Percentiles rank a stretch among this genome's conserved stretches.
Conservation (phyloP, 1,284 basidiomycete genomes). For the Schizophyllum amplum region DNA sequence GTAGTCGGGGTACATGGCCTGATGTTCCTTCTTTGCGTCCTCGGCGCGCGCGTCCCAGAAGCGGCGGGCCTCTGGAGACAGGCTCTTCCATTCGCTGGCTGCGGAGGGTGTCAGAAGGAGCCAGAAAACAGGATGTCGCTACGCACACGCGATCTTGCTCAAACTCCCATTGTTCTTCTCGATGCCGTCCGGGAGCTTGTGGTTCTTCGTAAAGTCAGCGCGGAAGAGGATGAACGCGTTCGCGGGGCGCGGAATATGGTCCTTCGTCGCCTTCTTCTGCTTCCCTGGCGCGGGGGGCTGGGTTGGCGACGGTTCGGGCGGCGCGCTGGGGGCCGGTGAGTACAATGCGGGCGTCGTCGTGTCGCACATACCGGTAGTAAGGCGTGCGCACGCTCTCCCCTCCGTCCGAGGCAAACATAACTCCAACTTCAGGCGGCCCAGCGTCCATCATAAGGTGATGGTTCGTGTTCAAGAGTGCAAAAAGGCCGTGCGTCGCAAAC, state of each 20-base stretch:
- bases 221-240: constrained; percentile 84
- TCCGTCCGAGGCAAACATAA: neutral
- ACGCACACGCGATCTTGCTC: constrained; percentile 14
- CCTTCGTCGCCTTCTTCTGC: constrained; percentile 8
- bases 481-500: neutral
- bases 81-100: constrained; percentile 7
- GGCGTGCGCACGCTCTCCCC: neutral
- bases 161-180: constrained; percentile 10
- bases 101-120: neutral
- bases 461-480: neutral
- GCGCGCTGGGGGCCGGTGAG: neutral
- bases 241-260: constrained; percentile 53
- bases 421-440: neutral
- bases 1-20: constrained; percentile 13
- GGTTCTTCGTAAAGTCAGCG: constrained; percentile 41
- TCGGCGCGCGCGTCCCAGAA: constrained; percentile 15
- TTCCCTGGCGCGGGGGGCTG: neutral
- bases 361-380: neutral
- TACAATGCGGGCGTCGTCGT: neutral
- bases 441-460: neutral
- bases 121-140: neutral
- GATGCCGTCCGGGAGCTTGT: constrained; percentile 7
- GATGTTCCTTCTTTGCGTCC: constrained; percentile 17
- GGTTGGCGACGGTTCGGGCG: neutral
- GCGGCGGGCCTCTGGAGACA: constrained; percentile 17